Evolutionary conservation across 202 grass and related monocot species (phyloP), one percentile per base, ranked within the genome.

Genomic region (Dendrocalamus latiflorus): DNA sequence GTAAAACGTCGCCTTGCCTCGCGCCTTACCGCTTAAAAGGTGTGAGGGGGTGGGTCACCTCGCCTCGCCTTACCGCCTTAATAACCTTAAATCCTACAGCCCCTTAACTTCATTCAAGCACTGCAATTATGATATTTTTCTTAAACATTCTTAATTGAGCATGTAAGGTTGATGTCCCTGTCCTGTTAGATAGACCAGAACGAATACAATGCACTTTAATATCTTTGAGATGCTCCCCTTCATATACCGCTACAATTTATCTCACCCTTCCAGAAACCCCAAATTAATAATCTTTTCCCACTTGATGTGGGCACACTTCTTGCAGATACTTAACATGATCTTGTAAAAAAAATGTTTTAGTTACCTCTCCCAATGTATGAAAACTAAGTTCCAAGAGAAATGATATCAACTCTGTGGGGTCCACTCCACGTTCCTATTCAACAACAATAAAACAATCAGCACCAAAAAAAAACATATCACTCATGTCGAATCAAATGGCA

Each of bases 381-480:
- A 98, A 98, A 86, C 92, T 93, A 86, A 94, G 95, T 82, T 98
- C 92, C 70, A 98, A 84, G 21, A 98, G 92, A 79, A 98, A 98
- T 28, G 90, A 94, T 94, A 98, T 98, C 74, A 98, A 71, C 37
- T 94, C 95, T 0, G 90, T 88, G 38, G 86, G 88, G 83, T 97
- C 94, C 84, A 97, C 92, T 76, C 90, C 92, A 78, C 88, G 92
- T 81, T 98, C 95, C 94, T 97, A 75, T 68, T 85, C 15, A 71
- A 79, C 60, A 79, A 75, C 42, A 67, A 83, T 81, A 75, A 42
- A 83, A 76, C 11, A 81, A 66, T 89, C 44, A 56, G 15, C 33
- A 78, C 72, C 43, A 64, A 55, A 61, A n/a, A n/a, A n/a, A n/a
- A n/a, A n/a, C n/a, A n/a, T n/a, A n/a, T n/a, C n/a, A n/a, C n/a